Percentiles rank a stretch among this genome's conserved stretches.
Evolutionary conservation across 805 yeast genomes (phyloP).

Genomic region (Candida chilensis): DNA sequence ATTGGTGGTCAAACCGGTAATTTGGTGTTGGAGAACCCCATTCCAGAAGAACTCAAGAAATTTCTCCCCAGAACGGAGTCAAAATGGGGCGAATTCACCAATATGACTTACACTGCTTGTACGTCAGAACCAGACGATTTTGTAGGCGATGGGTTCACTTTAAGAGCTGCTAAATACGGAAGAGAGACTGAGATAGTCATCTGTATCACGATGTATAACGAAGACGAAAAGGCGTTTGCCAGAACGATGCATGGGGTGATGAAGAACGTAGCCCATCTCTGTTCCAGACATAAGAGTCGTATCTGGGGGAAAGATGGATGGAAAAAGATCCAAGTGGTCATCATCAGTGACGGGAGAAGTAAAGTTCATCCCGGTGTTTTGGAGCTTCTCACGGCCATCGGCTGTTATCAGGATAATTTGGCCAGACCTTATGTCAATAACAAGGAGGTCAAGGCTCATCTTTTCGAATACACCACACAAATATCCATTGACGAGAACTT

Average conservation of each 20-base stretch:
- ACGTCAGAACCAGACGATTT: conserved; percentile 90
- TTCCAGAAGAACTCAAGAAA: conserved; percentile 80
- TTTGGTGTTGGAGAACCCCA: conserved; percentile 86
- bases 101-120: conserved; percentile 96
- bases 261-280: conserved; percentile 82
- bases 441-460: conserved; percentile 85
- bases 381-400: conserved; percentile 87
- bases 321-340: conserved; percentile 90
- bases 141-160: conserved; percentile 68
- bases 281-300: conserved; percentile 70
- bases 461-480: conserved; percentile 95
- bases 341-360: conserved; percentile 91
- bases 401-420: conserved; percentile 95
- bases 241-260: conserved; percentile 93
- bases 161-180: conserved; percentile 78
- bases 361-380: conserved; percentile 79
- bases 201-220: conserved; percentile 96
- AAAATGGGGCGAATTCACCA: conserved; percentile 80
- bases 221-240: conserved; percentile 81
- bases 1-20: conserved; percentile 59
- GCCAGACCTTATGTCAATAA: conserved; percentile 92
- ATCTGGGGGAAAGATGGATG: conserved; percentile 97
- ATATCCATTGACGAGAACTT: conserved; percentile 84
- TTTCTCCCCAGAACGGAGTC: conserved; percentile 78
- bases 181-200: conserved; percentile 89